phyloP scores from a whole-genome alignment of 257 asterid genomes.

The Eucommia ulmoides region DNA sequence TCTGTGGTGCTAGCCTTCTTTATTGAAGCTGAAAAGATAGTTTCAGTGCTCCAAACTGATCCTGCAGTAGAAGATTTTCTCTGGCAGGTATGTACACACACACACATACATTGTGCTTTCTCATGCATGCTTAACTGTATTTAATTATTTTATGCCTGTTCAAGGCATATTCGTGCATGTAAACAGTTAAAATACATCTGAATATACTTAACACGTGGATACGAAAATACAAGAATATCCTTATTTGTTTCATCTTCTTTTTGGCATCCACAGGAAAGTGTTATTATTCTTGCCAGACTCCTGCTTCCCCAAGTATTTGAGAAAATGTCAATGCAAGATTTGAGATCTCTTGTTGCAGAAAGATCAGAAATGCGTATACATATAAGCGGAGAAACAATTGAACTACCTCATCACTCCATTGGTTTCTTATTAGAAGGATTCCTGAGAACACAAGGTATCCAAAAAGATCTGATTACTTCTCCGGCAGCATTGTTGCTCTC shows the following conservation, averaged over 20 bases:
- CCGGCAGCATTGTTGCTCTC: slow-evolving; percentile 55
- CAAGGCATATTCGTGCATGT: too few relatives aligned
- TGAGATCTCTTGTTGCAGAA: slow-evolving; percentile 63
- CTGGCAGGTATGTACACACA: slow-evolving; percentile 94
- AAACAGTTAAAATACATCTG: not conserved
- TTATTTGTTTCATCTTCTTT: not conserved
- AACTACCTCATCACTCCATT: slow-evolving; percentile 58
- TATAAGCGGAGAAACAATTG: slow-evolving; percentile 72
- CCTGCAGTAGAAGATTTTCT: slow-evolving; percentile 91
- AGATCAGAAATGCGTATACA: slow-evolving; percentile 54
- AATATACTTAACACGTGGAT: not conserved
- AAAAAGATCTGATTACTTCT: slow-evolving; percentile 47
- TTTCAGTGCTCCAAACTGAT: slow-evolving; percentile 50
- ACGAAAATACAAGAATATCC: not conserved
- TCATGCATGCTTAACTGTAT: too few relatives aligned
- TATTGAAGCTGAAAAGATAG: slow-evolving; percentile 62
- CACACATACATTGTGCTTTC: too few relatives aligned
- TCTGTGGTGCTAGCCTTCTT: slow-evolving; percentile 76
- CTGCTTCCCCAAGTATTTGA: slow-evolving; percentile 75
- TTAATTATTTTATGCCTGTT: too few relatives aligned
- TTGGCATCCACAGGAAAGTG: slow-evolving; percentile 95
- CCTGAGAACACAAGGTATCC: slow-evolving; percentile 46
- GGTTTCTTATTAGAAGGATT: slow-evolving; percentile 89
- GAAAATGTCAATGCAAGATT: slow-evolving; percentile 68
- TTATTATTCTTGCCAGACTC: slow-evolving; percentile 57